phyloP scores from a whole-genome alignment of 1,139 yeast species.

The Kodamaea sp. region DNA sequence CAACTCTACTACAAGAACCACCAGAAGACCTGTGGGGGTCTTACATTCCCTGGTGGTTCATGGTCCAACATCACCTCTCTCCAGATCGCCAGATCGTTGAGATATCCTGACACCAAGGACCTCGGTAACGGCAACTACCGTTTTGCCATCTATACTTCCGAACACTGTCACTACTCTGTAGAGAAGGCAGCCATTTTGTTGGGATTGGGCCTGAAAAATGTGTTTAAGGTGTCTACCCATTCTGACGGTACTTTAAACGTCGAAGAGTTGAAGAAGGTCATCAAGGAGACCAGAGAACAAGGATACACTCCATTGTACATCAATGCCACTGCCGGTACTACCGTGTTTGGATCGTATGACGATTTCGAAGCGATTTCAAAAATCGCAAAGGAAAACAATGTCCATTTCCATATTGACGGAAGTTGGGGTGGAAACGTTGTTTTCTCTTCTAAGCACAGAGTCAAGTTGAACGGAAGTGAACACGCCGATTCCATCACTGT shows the following conservation, averaged over 20 bases:
- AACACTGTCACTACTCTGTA: conserved; percentile 79
- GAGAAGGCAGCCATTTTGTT: conserved; percentile 79
- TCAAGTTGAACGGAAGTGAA: conserved; percentile 58
- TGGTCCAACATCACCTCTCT: conserved; percentile 82
- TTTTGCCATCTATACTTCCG: conserved; percentile 72
- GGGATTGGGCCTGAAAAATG: conserved; percentile 67
- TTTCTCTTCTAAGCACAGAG: conserved; percentile 54
- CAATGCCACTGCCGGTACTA: conserved; percentile 87
- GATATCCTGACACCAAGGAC: conserved; percentile 69
- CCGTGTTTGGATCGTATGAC: conserved; percentile 85
- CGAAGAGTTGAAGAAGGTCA: conserved; percentile 46
- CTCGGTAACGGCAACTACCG: conserved; percentile 55
- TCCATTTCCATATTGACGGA: conserved; percentile 87
- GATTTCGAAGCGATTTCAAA: conserved; percentile 56
- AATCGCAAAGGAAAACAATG: conserved; percentile 52
- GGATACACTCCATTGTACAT: conserved; percentile 76
- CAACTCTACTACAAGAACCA: conserved; percentile 51
- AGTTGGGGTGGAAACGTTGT: conserved; percentile 91
- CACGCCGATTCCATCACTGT: conserved; percentile 78
- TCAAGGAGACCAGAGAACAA: conserved; percentile 41
- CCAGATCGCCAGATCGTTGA: conserved; percentile 71
- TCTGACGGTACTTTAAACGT: conserved; percentile 58
- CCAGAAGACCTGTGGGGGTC: conserved; percentile 66
- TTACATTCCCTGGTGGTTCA: conserved; percentile 86
- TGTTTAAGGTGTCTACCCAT: conserved; percentile 62